Evolutionary conservation across 345 rosid genomes (phyloP), one percentile per base, ranked within the genome.

Genomic region (Lagerstroemia speciosa): DNA sequence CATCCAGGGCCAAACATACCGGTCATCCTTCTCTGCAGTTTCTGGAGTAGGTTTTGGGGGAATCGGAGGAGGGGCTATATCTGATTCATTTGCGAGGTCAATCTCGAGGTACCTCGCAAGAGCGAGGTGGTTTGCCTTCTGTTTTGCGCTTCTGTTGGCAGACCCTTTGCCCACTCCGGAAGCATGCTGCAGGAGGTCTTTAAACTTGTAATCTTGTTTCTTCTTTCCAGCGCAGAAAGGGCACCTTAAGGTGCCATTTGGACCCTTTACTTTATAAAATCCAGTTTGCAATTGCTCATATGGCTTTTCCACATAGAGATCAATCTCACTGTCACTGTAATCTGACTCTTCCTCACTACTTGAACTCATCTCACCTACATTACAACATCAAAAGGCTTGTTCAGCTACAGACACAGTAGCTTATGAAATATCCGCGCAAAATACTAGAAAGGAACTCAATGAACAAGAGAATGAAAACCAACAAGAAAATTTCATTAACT

Each of bases 211-310:
- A 27, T 83, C 83, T 52, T 86, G 97, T 71, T 89, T 93, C 83
- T 93, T 93, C 85, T 93, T 93, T 60, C 97, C 98, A 0, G 83
- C 52, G 67, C 98, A 93, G 75, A 86, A 90, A 15, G 97, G 96
- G 80, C 98, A 93, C 74, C 86, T 82, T 69, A 93, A 75, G 66
- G 46, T 50, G 37, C 84, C 89, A 76, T 82, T 87, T 36, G 80
- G 65, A 45, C 66, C 82, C 80, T 82, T 83, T 3, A 93, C 98
- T 74, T 82, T 89, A 67, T 65, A 73, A 29, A 73, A 70, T 19
- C 93, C 92, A 16, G 81, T 52, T 62, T 31, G 73, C 31, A 93
- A 68, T 36, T 73, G 77, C 34, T 75, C 77, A 72, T 90, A 89
- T 2, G 97, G 96, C 68, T 83, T 89, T 15, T 83, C 87, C 17